Percentiles rank a stretch among this genome's conserved stretches.
Conservation (phyloP, 2,329 filamentous ascomycete genomes). For the Cordyceps tenuipes region DNA sequence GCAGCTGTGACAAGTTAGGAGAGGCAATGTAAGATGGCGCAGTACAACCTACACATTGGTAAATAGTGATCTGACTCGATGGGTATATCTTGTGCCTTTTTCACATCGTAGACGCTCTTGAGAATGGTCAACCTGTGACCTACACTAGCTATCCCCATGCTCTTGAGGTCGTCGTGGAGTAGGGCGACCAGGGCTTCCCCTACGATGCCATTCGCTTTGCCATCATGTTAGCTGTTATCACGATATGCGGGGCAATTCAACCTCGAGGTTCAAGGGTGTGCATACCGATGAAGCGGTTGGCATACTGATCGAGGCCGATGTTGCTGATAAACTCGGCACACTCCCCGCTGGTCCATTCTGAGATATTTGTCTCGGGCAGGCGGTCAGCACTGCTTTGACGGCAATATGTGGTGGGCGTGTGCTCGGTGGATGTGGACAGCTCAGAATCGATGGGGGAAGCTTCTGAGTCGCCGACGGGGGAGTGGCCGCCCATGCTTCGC, state of each 20-base stretch:
- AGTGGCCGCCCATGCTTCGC: constrained; percentile 59
- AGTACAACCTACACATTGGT: constrained; percentile 63
- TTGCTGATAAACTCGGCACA: constrained; percentile 80
- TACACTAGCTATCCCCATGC: constrained; percentile 87
- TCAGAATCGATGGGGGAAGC: constrained; percentile 64
- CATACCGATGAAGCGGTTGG: constrained; percentile 74
- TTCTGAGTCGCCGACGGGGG: constrained; percentile 61
- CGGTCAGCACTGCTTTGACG: constrained; percentile 56
- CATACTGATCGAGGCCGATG: constrained; percentile 75
- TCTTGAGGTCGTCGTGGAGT: constrained; percentile 87
- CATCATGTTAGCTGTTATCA: neutral
- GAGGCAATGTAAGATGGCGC: neutral
- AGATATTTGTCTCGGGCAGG: constrained; percentile 66
- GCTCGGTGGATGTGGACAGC: constrained; percentile 58
- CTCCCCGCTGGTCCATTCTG: constrained; percentile 77
- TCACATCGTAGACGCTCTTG: constrained; percentile 93
- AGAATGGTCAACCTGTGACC: constrained; percentile 91
- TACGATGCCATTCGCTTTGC: constrained; percentile 81
- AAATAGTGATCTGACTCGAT: constrained; percentile 91
- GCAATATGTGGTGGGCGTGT: constrained; percentile 72
- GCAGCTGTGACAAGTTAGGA: constrained; percentile 51
- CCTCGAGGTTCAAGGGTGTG: constrained; percentile 15
- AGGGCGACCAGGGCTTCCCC: constrained; percentile 85
- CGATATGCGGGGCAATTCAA: neutral
- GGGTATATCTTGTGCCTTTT: constrained; percentile 85